These are phyloP conservation scores for Cornus suecica DNA, from an alignment of 148 eudicot species.

Conservation along the genomic window DNA sequence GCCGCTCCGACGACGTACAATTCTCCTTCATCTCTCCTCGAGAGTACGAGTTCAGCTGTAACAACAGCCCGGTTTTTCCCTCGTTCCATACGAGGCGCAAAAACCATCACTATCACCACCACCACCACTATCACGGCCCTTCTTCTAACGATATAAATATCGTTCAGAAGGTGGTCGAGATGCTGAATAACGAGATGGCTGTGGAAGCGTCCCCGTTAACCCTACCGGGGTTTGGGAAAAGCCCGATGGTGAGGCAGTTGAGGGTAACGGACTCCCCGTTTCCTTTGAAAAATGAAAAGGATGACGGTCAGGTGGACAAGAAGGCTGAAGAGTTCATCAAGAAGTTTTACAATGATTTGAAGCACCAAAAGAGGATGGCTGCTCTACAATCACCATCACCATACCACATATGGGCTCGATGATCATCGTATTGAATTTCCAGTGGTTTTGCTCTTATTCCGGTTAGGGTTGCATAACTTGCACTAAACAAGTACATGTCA, in stretches of 20 bases:
- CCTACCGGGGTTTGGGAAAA: constrained; percentile 17
- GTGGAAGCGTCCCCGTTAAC: constrained; percentile 7
- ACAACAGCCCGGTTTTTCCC: constrained; percentile 15
- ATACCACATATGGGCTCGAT: constrained; percentile 28
- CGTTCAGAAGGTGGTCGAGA: constrained; percentile 7
- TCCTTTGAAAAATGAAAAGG: constrained; percentile 11
- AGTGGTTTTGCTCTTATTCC: neutral
- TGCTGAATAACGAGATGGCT: neutral
- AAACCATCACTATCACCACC: neutral
- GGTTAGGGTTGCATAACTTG: neutral
- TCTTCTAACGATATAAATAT: neutral
- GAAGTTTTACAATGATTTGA: constrained; percentile 54
- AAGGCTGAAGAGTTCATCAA: constrained; percentile 24
- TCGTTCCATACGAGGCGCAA: constrained; percentile 1
- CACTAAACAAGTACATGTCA: neutral
- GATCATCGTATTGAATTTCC: neutral
- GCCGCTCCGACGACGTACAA: constrained; percentile 1
- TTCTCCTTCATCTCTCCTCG: neutral
- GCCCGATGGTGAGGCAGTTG: constrained; percentile 12
- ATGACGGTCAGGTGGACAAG: constrained; percentile 13
- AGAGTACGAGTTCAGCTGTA: constrained; percentile 26
- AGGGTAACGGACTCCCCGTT: constrained; percentile 27
- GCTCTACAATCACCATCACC: constrained; percentile 49
- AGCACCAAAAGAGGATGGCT: constrained; percentile 43
- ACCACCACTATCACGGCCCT: neutral